Base-by-base conservation (phyloP, 2,329 filamentous ascomycete genomes). In the Colletotrichum liaoningense region DNA sequence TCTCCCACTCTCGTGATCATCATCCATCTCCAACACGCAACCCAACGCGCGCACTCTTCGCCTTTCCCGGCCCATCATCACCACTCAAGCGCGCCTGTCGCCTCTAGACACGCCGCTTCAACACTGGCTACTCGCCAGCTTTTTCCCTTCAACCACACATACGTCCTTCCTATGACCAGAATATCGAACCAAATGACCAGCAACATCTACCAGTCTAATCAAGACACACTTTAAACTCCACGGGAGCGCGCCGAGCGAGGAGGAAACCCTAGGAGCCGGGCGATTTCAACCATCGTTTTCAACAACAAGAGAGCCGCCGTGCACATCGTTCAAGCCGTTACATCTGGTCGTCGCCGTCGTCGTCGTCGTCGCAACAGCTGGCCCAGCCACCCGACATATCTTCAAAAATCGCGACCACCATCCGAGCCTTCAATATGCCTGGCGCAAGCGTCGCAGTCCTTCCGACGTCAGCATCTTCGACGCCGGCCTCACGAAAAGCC, bases 401-500 rank as follows among this genome's bases (percentile, higher is more conserved):
- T 62, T 76, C 73, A 68, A 68, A 77, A 54, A 24, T n/a, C 72
- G 58, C 68, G 70, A 63, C 65, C 79, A 78, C 80, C 79, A 84
- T 79, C 79, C 78, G 76, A 79, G 77, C 78, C 80, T 78, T 81
- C 85, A 88, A 87, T 78, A 94, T 94, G 92, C 92, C 93, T 82
- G 91, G 90, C 86, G 90, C 92, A 83, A 90, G 86, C 83, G 90
- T 93, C 84, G 91, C 92, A 79, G 88, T 90, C 78, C 86, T 89
- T 78, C 86, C 91, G 79, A 86, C 93, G 81, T 84, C 90, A 79
- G 89, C 90, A 81, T 87, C 91, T 81, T 90, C 94, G 81, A 90
- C 92, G 81, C 89, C 93, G 82, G 90, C 90, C 79, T 89, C 93
- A 80, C 92, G 94, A 84, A 97, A 97, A 86, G 85, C 93, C 77